These are phyloP conservation scores for Pseudozyma pruni DNA, from an alignment of 1,284 basidiomycete species.

Conservation along the genomic window DNA sequence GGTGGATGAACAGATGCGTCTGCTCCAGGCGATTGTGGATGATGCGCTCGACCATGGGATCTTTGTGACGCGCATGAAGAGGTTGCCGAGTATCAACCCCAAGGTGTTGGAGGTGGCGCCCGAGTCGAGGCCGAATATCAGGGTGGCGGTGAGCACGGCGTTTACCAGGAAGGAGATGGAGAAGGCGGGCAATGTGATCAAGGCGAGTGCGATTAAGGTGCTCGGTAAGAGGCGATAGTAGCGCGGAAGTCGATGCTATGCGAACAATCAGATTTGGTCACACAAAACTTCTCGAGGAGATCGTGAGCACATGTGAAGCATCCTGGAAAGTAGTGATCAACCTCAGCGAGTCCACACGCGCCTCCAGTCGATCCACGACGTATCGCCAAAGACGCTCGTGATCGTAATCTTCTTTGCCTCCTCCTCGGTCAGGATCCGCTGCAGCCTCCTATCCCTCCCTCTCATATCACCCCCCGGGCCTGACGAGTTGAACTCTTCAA, in stretches of 20 bases:
- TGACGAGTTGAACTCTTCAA: slow-evolving; percentile 24
- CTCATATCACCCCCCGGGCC: slow-evolving; percentile 17
- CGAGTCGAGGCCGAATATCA: slow-evolving; percentile 78
- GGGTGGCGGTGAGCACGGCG: slow-evolving; percentile 81
- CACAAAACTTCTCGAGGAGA: too few relatives aligned
- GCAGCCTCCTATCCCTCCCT: neutral
- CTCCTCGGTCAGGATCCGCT: slow-evolving; percentile 12
- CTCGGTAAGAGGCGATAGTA: slow-evolving; percentile 63
- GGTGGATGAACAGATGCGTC: slow-evolving; percentile 51
- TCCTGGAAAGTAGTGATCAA: too few relatives aligned
- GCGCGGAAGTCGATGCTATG: too few relatives aligned
- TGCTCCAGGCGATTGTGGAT: slow-evolving; percentile 61
- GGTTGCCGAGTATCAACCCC: slow-evolving; percentile 57
- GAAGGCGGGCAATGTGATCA: slow-evolving; percentile 82
- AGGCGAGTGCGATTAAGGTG: slow-evolving; percentile 80
- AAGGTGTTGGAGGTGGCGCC: slow-evolving; percentile 52
- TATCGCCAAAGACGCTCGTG: slow-evolving; percentile 19
- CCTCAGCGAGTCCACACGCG: slow-evolving; percentile 10
- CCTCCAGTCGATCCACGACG: slow-evolving; percentile 28
- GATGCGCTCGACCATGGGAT: slow-evolving; percentile 60
- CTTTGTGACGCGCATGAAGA: slow-evolving; percentile 51
- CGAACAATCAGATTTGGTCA: too few relatives aligned
- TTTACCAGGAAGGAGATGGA: slow-evolving; percentile 89
- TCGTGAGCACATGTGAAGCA: too few relatives aligned
- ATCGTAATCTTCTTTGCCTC: slow-evolving; percentile 23